Conservation (phyloP, 2,329 filamentous ascomycete genomes). For the Helminthosporium solani region DNA sequence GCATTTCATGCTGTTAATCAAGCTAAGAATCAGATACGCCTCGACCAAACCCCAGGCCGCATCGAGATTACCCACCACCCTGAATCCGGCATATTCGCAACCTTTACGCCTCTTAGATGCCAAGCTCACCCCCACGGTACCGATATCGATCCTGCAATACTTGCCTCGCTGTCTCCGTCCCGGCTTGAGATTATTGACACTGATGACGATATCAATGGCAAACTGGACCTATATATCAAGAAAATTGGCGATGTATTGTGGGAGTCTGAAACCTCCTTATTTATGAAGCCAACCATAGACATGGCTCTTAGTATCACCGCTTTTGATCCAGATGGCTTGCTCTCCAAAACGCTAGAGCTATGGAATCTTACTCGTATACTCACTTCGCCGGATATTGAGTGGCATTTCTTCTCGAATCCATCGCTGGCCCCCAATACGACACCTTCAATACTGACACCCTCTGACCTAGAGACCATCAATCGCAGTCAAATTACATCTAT, state of each 20-base stretch:
- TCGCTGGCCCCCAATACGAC: conserved; percentile 36
- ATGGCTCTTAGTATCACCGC: conserved; percentile 34
- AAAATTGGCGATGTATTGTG: conserved; percentile 49
- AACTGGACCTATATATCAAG: conserved; percentile 57
- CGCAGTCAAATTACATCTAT: conserved; percentile 30
- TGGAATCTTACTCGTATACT: conserved; percentile 59
- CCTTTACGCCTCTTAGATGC: conserved; percentile 48
- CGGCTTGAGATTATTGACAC: conserved; percentile 52
- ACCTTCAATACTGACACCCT: conserved; percentile 31
- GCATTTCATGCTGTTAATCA: conserved; percentile 54
- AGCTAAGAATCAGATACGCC: conserved; percentile 51
- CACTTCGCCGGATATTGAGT: conserved; percentile 50
- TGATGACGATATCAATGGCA: conserved; percentile 54
- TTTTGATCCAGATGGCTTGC: conserved; percentile 45
- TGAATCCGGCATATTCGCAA: conserved; percentile 49
- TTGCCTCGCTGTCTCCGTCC: conserved; percentile 23
- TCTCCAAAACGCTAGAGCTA: conserved; percentile 55
- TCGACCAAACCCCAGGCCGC: conserved; percentile 51
- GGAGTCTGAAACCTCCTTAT: conserved; percentile 51
- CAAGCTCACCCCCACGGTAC: conserved; percentile 28
- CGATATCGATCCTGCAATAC: conserved; percentile 42
- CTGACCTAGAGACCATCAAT: conserved; percentile 31
- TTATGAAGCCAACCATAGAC: conserved; percentile 53
- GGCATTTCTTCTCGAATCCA: conserved; percentile 53
- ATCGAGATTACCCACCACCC: conserved; percentile 57